Base-by-base conservation (phyloP, 768 basidiomycete genomes). In the Rhodotorula sphaerocarpa region DNA sequence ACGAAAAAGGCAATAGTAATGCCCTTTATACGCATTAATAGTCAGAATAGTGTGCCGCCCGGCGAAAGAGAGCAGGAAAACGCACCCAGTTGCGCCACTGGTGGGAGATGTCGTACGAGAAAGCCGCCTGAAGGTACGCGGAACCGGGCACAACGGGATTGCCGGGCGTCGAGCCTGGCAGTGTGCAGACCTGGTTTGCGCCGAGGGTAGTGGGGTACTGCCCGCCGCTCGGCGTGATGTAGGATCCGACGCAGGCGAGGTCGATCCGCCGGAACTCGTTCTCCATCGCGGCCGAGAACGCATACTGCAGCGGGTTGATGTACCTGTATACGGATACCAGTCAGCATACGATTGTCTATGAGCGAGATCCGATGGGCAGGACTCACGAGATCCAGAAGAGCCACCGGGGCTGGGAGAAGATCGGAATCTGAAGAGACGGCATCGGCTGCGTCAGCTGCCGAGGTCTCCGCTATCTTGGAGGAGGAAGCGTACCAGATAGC, bases 271-370 rank as follows among this genome's bases (percentile, higher is more conserved):
- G 51, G 82, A 0, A 84, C 74, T 93, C 90, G 74, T 91, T 91
- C 75, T 86, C 83, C 84, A 92, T 86, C 42, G 81, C 77, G 4
- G 82, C 83, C 67, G 86, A 82, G 80, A 86, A 90, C 0, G 82
- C 83, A 76, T 87, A 90, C 2, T 82, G 76, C 54, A 47, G 46
- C 46, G 46, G 46, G 46, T 47, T 47, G 46, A 47, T 1, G 48
- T 50, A 50, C 25, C 48, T 46, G n/a, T 5, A 9, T 44, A 9
- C 43, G 20, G 20, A 10, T 9, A 20, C 12, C 7, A 44, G 23
- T 44, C 6, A 44, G 16, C 7, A 12, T n/a, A 23, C 10, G 21
- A 12, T n/a, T n/a, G n/a, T n/a, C 43, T 20, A 30, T 15, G 6
- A 30, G 46, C 11, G 25, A 28, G 27, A n/a, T n/a, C n/a, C n/a